Percentiles rank a stretch among this genome's conserved stretches.
Conservation (phyloP, 2,329 filamentous ascomycete genomes). For the Lasiodiplodia theobromae region DNA sequence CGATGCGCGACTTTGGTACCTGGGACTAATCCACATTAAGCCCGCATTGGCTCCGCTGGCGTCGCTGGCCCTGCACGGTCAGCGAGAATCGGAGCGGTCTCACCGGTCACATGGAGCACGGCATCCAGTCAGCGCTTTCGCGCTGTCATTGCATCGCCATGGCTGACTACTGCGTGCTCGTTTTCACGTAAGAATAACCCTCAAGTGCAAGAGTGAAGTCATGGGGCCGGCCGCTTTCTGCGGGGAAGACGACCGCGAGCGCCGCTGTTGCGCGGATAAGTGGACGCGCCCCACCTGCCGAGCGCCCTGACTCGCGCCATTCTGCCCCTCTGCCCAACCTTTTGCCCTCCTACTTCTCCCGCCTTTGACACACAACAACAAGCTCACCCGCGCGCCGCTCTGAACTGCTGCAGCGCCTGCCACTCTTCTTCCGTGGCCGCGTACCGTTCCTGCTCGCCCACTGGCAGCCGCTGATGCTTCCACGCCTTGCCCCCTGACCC, state of each 20-base stretch:
- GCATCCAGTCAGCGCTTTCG: slow-evolving; percentile 22
- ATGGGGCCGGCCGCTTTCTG: slow-evolving; percentile 23
- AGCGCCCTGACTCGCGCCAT: slow-evolving; percentile 17
- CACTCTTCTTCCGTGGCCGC: slow-evolving; percentile 38
- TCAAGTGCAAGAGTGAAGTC: slow-evolving; percentile 20
- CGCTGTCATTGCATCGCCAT: slow-evolving; percentile 26
- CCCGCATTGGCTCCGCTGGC: slow-evolving; percentile 20
- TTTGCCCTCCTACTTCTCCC: slow-evolving; percentile 15
- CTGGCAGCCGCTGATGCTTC: slow-evolving; percentile 61
- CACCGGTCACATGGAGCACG: slow-evolving; percentile 23
- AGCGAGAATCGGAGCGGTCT: slow-evolving; percentile 2
- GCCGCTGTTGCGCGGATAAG: slow-evolving; percentile 22
- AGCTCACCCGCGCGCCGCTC: slow-evolving; percentile 34
- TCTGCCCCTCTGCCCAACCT: slow-evolving; percentile 4
- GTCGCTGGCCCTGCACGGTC: slow-evolving; percentile 15
- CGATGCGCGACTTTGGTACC: slow-evolving; percentile 29
- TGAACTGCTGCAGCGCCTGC: slow-evolving; percentile 39
- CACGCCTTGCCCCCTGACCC: slow-evolving; percentile 61
- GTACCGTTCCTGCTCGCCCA: slow-evolving; percentile 39
- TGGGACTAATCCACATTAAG: slow-evolving; percentile 24
- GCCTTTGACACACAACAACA: neutral
- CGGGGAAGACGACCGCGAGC: slow-evolving; percentile 19
- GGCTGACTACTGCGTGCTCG: slow-evolving; percentile 24
- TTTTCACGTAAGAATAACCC: slow-evolving; percentile 26
- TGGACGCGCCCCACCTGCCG: slow-evolving; percentile 13